These are phyloP conservation scores for Baeospora myosura DNA, from an alignment of 1,284 basidiomycete species.

Conservation along the genomic window DNA sequence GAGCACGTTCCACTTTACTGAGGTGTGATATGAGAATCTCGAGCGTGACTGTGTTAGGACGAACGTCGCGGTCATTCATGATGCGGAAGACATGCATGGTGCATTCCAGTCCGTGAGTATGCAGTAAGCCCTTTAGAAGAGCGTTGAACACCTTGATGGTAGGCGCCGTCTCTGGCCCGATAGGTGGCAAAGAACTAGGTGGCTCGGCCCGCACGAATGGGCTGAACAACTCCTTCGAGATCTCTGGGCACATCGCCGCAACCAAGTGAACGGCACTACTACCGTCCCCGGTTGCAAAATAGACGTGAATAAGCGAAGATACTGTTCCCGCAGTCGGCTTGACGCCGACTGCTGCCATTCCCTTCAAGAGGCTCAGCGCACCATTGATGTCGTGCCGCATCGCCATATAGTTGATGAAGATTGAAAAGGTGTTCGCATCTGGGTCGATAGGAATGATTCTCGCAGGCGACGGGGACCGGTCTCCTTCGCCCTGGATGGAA, in stretches of 20 bases:
- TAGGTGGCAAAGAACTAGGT: slow-evolving; percentile 20
- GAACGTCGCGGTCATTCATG: slow-evolving; percentile 44
- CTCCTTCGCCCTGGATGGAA: slow-evolving; percentile 5
- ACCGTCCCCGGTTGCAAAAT: slow-evolving; percentile 40
- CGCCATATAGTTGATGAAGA: slow-evolving; percentile 55
- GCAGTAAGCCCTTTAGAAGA: slow-evolving; percentile 42
- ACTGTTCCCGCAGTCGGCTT: slow-evolving; percentile 39
- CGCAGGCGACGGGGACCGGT: slow-evolving; percentile 4
- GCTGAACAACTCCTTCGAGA: slow-evolving; percentile 13
- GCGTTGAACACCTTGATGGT: slow-evolving; percentile 52
- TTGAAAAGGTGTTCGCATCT: slow-evolving; percentile 55
- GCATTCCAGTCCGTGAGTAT: slow-evolving; percentile 37
- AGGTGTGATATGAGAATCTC: slow-evolving; percentile 48
- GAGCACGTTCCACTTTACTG: slow-evolving; percentile 29
- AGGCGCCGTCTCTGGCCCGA: slow-evolving; percentile 30
- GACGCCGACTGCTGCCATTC: slow-evolving; percentile 38
- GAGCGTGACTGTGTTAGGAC: slow-evolving; percentile 45
- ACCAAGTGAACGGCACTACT: slow-evolving; percentile 44
- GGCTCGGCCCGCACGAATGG: slow-evolving; percentile 14
- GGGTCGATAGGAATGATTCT: slow-evolving; percentile 25
- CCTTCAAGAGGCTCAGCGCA: slow-evolving; percentile 38
- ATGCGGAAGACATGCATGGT: slow-evolving; percentile 39
- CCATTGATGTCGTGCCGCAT: slow-evolving; percentile 35
- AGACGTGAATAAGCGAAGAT: slow-evolving; percentile 48
- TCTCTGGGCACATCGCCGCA: slow-evolving; percentile 32